phyloP scores from a whole-genome alignment of 1,284 basidiomycete genomes.

The Ceratobasidium sp. region DNA sequence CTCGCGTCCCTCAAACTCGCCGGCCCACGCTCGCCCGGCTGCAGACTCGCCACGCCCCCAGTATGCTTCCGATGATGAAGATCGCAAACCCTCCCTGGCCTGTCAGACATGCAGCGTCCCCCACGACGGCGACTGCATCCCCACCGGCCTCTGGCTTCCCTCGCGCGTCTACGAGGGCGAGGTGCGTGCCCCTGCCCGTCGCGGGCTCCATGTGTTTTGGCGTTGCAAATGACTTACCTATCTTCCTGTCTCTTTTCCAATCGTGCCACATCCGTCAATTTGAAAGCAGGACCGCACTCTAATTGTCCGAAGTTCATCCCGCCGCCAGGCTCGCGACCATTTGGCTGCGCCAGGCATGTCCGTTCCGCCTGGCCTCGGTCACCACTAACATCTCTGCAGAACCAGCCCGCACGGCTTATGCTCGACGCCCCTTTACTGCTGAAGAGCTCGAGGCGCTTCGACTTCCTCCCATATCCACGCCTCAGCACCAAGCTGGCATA shows the following conservation, averaged over 20 bases:
- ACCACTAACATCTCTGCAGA: background rate
- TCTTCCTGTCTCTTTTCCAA: conserved; percentile 6
- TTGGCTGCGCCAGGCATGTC: background rate
- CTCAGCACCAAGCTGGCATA: background rate
- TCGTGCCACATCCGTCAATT: conserved; percentile 35
- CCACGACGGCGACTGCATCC: background rate
- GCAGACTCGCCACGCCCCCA: background rate
- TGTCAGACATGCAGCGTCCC: background rate
- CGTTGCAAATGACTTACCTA: background rate
- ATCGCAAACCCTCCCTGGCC: background rate
- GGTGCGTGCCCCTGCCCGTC: background rate
- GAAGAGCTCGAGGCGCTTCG: background rate
- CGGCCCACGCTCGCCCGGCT: background rate
- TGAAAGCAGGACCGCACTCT: conserved; percentile 30
- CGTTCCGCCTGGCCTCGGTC: background rate
- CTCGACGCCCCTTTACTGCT: background rate
- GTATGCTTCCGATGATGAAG: background rate
- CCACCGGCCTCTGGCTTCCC: background rate
- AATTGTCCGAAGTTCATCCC: conserved; percentile 33
- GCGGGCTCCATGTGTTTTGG: background rate
- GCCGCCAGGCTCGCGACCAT: conserved; percentile 6
- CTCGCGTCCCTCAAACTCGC: background rate
- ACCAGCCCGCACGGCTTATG: background rate
- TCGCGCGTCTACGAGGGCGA: conserved; percentile 1
- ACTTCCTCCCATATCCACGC: background rate